Evolutionary conservation across 306 rosid genomes (phyloP).

Genomic region (peach (Prunus persica)): DNA sequence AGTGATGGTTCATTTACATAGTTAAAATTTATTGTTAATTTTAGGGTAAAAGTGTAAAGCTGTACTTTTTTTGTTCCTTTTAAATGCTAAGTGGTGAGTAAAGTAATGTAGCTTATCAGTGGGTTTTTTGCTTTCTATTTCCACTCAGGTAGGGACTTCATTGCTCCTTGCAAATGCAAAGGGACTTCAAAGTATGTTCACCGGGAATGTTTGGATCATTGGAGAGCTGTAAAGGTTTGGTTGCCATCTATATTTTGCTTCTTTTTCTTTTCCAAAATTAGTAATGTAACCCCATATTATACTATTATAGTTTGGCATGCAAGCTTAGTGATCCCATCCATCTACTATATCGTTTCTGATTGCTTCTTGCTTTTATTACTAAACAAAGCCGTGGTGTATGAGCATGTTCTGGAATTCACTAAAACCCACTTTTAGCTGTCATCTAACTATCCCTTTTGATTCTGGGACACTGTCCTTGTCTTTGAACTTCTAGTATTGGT

Average conservation of each 20-base stretch:
- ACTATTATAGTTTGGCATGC: not conserved
- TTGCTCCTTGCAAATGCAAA: conserved; percentile 97
- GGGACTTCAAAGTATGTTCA: conserved; percentile 97
- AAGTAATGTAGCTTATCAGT: conserved; percentile 21
- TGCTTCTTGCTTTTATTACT: not conserved
- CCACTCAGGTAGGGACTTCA: conserved; percentile 88
- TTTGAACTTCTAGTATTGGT: not conserved
- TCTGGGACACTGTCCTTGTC: not conserved
- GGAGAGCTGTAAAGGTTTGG: conserved; percentile 90
- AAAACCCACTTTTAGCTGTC: not conserved
- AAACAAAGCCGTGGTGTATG: not conserved
- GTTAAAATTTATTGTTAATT: not conserved
- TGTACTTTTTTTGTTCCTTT: not conserved
- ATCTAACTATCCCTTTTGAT: not conserved
- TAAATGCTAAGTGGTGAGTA: not conserved
- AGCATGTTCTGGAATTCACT: not conserved
- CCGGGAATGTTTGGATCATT: conserved; percentile 95
- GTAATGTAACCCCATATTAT: not conserved
- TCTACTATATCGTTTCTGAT: not conserved
- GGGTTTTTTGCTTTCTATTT: not conserved
- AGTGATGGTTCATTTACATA: not conserved
- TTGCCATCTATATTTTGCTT: conserved; percentile 14
- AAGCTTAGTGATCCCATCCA: not conserved
- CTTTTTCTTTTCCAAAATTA: not conserved
- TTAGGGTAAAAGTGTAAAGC: not conserved